These are phyloP conservation scores for Hypholoma sublateritium DNA, from an alignment of 768 basidiomycete genomes.

Conservation along the genomic window DNA sequence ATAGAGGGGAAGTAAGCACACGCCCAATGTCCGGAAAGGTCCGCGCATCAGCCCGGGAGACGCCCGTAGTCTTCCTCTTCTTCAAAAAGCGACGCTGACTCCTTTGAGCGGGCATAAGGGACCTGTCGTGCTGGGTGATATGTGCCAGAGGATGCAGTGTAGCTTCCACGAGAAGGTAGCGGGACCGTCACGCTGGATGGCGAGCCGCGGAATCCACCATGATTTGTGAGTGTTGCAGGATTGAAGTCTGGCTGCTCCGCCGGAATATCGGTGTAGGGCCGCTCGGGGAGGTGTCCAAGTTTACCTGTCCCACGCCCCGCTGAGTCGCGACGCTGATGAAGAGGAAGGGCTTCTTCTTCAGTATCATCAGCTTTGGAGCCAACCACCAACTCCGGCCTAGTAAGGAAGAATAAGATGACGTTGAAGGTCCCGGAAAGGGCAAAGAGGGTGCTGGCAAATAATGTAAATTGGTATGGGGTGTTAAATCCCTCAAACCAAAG, in stretches of 20 bases:
- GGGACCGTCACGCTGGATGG: not conserved
- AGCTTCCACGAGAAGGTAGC: not conserved
- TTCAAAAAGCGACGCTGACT: conserved; percentile 10
- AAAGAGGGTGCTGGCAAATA: conserved; percentile 40
- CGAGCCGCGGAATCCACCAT: not conserved
- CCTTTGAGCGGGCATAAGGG: conserved; percentile 1
- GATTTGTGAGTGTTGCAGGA: not conserved
- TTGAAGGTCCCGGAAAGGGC: conserved; percentile 47
- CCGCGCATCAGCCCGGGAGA: conserved; percentile 10
- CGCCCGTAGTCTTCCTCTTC: conserved; percentile 17
- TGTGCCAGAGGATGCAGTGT: not conserved
- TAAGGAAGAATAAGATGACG: conserved; percentile 36
- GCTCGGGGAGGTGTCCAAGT: conserved; percentile 15
- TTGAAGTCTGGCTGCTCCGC: conserved; percentile 1
- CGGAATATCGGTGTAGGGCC: conserved; percentile 3
- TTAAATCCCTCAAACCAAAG: conserved; percentile 26
- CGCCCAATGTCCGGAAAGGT: too few relatives aligned
- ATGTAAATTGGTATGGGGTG: conserved; percentile 34
- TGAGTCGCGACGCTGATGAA: conserved; percentile 10
- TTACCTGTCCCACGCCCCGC: not conserved
- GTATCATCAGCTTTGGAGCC: conserved; percentile 15
- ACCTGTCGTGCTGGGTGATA: not conserved
- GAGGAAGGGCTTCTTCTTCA: conserved; percentile 12
- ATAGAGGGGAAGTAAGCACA: too few relatives aligned
- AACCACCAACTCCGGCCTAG: conserved; percentile 23